Evolutionary conservation across 176 grass and related monocot genomes (phyloP), one percentile per base, ranked within the genome.

Genomic region (Cenchrus purpureus): DNA sequence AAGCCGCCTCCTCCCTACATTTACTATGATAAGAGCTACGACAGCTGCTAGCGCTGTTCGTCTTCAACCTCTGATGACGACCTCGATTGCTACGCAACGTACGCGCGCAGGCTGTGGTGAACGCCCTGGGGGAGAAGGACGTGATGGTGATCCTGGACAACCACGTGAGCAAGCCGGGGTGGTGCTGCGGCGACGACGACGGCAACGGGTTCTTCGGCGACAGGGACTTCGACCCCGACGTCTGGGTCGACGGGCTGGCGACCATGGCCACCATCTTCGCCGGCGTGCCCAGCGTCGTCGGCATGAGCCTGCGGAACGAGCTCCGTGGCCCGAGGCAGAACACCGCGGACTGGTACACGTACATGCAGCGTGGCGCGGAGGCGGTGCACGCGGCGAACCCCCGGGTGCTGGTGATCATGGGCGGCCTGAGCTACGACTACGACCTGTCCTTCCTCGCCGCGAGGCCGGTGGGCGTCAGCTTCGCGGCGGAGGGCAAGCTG

Each of bases 111-210:
- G 86, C 82, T 8, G 94, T 97, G 46, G 87, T 97, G 20, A 64
- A 49, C 3, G 90, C 65, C 71, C 83, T 97, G 46, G 87, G 86
- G 22, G 83, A 87, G 84, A 88, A 84, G 79, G 71, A 73, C 55
- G 74, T 97, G 62, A 94, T 97, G 94, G 89, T 94, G 53, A 88
- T 97, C 63, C 86, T 97, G 79, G 94, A 97, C 81, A 97, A 97
- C 74, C 94, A 97, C 68, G 85, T 97, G 60, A 95, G 87, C 71
- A 87, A 64, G 45, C 88, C 93, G 5, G 88, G 72, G 5, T 95
- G 90, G 93, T 95, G 91, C 81, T 97, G 94, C 79, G 87, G 87
- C 82, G 61, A 71, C 66, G 71, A 76, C 65, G 94, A 94, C 22
- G 89, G 79, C 71, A 97, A 86, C 62, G 91, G 91, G 19, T 97